A percentile compares a stretch with the other conserved stretches of the same genome.
Evolutionary conservation across 169 alveolate species (phyloP).

Genomic region (Theileria luwenshuni): DNA sequence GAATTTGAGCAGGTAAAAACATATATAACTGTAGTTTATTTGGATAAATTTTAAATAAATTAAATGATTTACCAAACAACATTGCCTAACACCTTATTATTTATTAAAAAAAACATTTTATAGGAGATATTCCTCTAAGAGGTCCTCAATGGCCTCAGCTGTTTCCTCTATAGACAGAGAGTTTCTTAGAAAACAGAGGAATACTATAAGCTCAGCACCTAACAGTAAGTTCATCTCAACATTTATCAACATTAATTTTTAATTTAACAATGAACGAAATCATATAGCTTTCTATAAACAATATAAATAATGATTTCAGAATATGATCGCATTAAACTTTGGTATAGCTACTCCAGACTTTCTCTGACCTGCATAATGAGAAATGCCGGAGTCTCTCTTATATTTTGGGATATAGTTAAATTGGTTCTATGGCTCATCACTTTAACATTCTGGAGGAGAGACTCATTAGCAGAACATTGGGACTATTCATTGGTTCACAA

Average conservation of each 20-base stretch:
- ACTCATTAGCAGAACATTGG: conserved; percentile 27
- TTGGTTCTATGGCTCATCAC: conserved; percentile 57
- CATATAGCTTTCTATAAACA: too few relatives aligned
- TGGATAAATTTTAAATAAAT: too few relatives aligned
- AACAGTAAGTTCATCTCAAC: background rate
- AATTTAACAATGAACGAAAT: too few relatives aligned
- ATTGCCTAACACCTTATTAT: too few relatives aligned
- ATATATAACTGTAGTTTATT: too few relatives aligned
- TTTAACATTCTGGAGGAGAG: conserved; percentile 56
- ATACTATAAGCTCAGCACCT: background rate
- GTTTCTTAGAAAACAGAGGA: conserved; percentile 3
- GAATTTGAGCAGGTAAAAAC: conserved; percentile 15
- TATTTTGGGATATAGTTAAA: conserved; percentile 56
- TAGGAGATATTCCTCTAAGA: conserved; percentile 9
- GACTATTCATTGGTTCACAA: conserved; percentile 33
- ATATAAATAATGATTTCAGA: conserved; percentile 4
- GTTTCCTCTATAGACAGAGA: conserved; percentile 1
- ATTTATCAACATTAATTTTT: background rate
- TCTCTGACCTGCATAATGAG: conserved; percentile 63
- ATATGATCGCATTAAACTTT: conserved; percentile 16
- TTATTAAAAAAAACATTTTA: too few relatives aligned
- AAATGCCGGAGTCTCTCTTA: conserved; percentile 53
- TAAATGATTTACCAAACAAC: too few relatives aligned
- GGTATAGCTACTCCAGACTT: conserved; percentile 52
- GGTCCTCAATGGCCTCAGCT: background rate